A percentile compares a stretch with the other conserved stretches of the same genome.
Evolutionary conservation across 2,329 filamentous ascomycete species (phyloP).

Genomic region (Colletotrichum spaethianum): DNA sequence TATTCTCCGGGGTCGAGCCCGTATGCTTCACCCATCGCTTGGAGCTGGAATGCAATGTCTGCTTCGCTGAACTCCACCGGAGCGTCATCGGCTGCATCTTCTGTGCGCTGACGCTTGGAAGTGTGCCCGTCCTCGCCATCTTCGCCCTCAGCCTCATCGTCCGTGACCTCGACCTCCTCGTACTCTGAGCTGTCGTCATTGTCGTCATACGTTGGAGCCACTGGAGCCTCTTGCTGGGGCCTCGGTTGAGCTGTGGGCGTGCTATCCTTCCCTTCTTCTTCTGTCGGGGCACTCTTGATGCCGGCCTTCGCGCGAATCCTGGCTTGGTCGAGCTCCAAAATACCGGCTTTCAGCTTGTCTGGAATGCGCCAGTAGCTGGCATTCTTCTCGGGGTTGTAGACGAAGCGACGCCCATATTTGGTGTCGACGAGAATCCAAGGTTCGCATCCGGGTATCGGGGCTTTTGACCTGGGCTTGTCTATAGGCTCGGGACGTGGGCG

Average conservation of each 20-base stretch:
- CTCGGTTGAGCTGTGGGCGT: conserved; percentile 28
- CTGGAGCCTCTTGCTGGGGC: conserved; percentile 6
- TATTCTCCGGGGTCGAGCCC: conserved; percentile 84
- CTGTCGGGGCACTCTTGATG: conserved; percentile 43
- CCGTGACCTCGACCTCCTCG: conserved; percentile 79
- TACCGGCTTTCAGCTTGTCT: conserved; percentile 84
- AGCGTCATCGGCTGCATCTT: conserved; percentile 64
- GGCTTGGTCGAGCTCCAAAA: conserved; percentile 80
- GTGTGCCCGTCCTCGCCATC: conserved; percentile 54
- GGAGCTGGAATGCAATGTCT: conserved; percentile 93
- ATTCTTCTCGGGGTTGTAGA: conserved; percentile 88
- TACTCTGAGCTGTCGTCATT: conserved; percentile 77
- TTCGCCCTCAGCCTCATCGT: conserved; percentile 60
- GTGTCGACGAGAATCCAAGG: conserved; percentile 96
- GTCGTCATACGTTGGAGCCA: conserved; percentile 6
- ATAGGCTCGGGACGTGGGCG: conserved; percentile 76
- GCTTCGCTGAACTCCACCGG: conserved; percentile 91
- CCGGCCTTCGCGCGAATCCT: conserved; percentile 72
- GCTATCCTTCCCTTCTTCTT: conserved; percentile 9
- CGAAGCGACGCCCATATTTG: conserved; percentile 89
- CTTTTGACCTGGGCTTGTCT: conserved; percentile 86
- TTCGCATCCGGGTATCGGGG: conserved; percentile 83
- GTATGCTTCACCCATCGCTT: conserved; percentile 90
- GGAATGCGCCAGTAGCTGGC: conserved; percentile 97
- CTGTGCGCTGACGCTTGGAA: conserved; percentile 76